Base-by-base conservation (phyloP, 2,329 filamentous ascomycete species). In the Rutstroemia sp. region DNA sequence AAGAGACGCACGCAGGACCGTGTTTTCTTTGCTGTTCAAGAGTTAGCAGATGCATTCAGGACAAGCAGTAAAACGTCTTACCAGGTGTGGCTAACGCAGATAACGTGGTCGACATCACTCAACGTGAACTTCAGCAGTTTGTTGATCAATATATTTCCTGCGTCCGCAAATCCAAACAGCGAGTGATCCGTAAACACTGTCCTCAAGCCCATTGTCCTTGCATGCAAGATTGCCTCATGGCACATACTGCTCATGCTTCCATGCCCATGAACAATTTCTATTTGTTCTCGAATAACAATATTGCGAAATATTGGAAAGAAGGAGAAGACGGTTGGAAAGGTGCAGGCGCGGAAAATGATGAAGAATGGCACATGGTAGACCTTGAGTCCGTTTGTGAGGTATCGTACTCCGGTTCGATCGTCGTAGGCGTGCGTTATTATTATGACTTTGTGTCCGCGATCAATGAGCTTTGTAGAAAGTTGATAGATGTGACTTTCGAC, bases 401-500 rank as follows among this genome's bases (percentile, higher is more conserved):
- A 99, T 57, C 94, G 88, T 19, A 99, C 83, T 10, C 94, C 94
- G 54, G 88, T 95, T 39, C 94, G 86, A 57, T 91, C 91, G 57
- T 91, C 82, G 72, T 97, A 96, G 23, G 91, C 88, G 73, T 99
- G 94, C 0, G 94, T 99, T 68, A 99, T 94, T 68, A 99, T 88
- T 61, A 99, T 89, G 66, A 99, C 92, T 75, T 96, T 96, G 77
- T 99, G 94, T 42, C 94, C 94, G 42, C 94, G 89, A 72, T 99
- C 92, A 63, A 97, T 91, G 64, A 99, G 83, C 80, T 97, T 99
- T 57, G 88, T 89, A 34, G 92, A 94, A 42, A 99, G 79, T 73
- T 99, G 94, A 76, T 99, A 99, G 66, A 99, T 97, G 74, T 99
- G 94, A 72, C 90, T 95, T 76, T 99, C 94, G 63, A 99, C 84